Conservation (phyloP, 441 rosid genomes). For the Kokia cookei region DNA sequence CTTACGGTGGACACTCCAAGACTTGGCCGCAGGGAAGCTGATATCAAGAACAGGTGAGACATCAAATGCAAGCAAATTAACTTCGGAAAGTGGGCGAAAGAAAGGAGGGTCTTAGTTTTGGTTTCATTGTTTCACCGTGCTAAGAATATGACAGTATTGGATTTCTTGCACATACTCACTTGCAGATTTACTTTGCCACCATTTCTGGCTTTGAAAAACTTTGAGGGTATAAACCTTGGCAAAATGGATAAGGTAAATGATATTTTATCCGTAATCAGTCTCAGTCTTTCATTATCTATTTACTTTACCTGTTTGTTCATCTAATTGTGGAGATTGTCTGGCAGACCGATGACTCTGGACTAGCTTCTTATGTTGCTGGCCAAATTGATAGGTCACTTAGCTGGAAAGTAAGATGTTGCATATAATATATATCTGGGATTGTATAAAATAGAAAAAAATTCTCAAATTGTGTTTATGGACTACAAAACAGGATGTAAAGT, state of each 20-base stretch:
- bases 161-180: neutral
- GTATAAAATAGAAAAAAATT: neutral
- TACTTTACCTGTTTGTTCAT: constrained; percentile 2
- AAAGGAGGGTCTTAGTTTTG: neutral
- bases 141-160: neutral
- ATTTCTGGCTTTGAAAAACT: constrained; percentile 75
- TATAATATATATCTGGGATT: neutral
- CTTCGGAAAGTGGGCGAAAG: neutral
- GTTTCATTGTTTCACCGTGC: neutral
- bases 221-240: constrained; percentile 82
- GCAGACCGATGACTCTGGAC: constrained; percentile 82
- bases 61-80: neutral
- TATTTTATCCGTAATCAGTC: neutral
- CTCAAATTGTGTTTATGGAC: neutral
- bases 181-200: constrained; percentile 78
- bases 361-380: constrained; percentile 84
- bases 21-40: constrained; percentile 96
- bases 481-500: constrained; percentile 59
- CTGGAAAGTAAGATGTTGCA: constrained; percentile 58
- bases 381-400: constrained; percentile 78
- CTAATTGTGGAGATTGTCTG: constrained; percentile 3
- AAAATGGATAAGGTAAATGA: constrained; percentile 56
- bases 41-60: constrained; percentile 86
- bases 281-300: neutral
- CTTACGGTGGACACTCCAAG: constrained; percentile 95